phyloP scores from a whole-genome alignment of 805 yeast species.

The Lachancea kluyveri region DNA sequence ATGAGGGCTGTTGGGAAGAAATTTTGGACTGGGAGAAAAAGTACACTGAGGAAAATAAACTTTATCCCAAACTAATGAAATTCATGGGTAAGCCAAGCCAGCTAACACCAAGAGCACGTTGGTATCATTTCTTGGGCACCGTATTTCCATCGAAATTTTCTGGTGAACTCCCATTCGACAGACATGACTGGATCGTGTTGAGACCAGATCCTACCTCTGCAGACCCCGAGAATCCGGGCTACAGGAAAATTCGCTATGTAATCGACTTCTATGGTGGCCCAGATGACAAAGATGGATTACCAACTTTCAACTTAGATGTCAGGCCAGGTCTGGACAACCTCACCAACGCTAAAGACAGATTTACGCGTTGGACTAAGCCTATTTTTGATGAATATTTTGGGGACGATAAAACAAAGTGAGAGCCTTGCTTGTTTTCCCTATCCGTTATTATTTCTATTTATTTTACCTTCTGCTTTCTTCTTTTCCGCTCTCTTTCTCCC shows the following conservation, averaged over 20 bases:
- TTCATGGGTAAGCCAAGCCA: constrained; percentile 93
- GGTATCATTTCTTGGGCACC: constrained; percentile 58
- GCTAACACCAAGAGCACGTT: constrained; percentile 76
- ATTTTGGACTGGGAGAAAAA: constrained; percentile 86
- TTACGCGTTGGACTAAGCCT: constrained; percentile 61
- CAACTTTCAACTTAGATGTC: constrained; percentile 87
- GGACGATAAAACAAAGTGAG: constrained; percentile 5
- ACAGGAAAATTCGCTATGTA: constrained; percentile 80
- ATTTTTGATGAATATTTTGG: constrained; percentile 58
- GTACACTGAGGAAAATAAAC: constrained; percentile 47
- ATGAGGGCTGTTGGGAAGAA: constrained; percentile 97
- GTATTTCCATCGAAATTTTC: constrained; percentile 68
- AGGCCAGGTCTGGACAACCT: constrained; percentile 86
- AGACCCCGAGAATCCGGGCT: constrained; percentile 34
- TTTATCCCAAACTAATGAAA: constrained; percentile 69
- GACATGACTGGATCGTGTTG: constrained; percentile 97
- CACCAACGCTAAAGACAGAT: constrained; percentile 59
- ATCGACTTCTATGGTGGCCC: constrained; percentile 97
- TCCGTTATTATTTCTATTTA: too few relatives aligned
- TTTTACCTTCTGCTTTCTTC: too few relatives aligned
- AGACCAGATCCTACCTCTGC: constrained; percentile 42
- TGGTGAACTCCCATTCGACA: constrained; percentile 86
- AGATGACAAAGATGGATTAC: constrained; percentile 82
- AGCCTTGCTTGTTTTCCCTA: too few relatives aligned
- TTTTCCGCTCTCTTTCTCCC: too few relatives aligned